These are phyloP conservation scores for Boletus sp. DNA, from an alignment of 1,284 basidiomycete genomes.

Conservation along the genomic window DNA sequence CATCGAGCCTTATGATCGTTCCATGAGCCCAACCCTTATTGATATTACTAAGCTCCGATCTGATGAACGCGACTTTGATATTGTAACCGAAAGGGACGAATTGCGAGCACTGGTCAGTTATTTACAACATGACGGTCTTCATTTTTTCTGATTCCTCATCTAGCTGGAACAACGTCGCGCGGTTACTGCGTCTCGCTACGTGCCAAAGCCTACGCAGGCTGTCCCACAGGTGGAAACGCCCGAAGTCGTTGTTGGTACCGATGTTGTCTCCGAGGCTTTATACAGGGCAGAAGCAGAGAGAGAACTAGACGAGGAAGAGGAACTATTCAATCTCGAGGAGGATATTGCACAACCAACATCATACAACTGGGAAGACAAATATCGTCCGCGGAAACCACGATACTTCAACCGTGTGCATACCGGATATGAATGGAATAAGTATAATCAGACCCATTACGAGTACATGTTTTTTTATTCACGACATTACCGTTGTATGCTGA, in stretches of 20 bases:
- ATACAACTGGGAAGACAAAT: conserved; percentile 99
- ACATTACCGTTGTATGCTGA: conserved; percentile 4
- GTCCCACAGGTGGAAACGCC: conserved; percentile 42
- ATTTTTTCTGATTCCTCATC: conserved; percentile 6
- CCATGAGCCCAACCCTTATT: conserved; percentile 77
- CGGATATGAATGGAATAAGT: conserved; percentile 99
- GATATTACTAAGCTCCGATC: conserved; percentile 66
- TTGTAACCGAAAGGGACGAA: conserved; percentile 69
- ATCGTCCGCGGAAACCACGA: conserved; percentile 94
- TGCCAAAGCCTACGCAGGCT: conserved; percentile 65
- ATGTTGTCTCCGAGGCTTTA: conserved; percentile 79
- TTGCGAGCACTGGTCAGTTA: conserved; percentile 59
- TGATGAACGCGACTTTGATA: conserved; percentile 78
- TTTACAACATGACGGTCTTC: conserved; percentile 3
- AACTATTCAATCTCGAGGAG: conserved; percentile 89
- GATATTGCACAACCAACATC: conserved; percentile 75
- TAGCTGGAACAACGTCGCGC: conserved; percentile 74
- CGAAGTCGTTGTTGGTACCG: conserved; percentile 61
- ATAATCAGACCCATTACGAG: conserved; percentile 99
- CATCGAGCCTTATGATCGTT: conserved; percentile 71
- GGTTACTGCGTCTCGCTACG: conserved; percentile 80
- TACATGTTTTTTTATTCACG: conserved; percentile 42
- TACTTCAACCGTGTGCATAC: conserved; percentile 99
- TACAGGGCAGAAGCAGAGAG: conserved; percentile 86
- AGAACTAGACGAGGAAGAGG: conserved; percentile 93